Evolutionary conservation across 2,329 filamentous ascomycete genomes (phyloP).

Genomic region (Alternaria panax): DNA sequence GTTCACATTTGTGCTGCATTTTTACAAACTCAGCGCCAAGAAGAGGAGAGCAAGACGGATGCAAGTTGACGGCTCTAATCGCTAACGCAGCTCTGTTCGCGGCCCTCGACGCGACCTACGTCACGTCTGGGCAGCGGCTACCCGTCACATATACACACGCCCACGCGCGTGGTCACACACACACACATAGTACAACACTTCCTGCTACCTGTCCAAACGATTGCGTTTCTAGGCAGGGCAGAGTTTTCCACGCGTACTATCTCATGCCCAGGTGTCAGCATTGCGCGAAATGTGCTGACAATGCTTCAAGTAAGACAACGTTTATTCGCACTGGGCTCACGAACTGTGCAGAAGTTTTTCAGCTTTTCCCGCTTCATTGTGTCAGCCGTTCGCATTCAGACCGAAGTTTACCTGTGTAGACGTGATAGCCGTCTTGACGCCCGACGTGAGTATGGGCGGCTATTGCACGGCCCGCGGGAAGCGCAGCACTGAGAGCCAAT

Average conservation of each 20-base stretch:
- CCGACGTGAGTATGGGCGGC: constrained; percentile 15
- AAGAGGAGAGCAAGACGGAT: neutral
- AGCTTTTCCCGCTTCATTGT: no score
- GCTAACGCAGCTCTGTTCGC: neutral
- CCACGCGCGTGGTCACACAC: neutral
- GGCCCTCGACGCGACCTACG: constrained; percentile 7
- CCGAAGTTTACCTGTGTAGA: neutral
- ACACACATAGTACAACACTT: neutral
- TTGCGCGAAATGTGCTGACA: neutral
- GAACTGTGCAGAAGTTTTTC: neutral
- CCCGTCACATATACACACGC: neutral
- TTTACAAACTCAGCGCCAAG: neutral
- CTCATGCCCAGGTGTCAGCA: neutral
- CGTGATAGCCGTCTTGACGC: constrained; percentile 4
- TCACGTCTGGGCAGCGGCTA: constrained; percentile 10
- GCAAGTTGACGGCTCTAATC: no score
- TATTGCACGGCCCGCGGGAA: constrained; percentile 21
- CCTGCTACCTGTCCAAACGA: neutral
- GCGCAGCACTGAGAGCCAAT: constrained; percentile 26
- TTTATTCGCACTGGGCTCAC: neutral
- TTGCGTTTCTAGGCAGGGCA: neutral
- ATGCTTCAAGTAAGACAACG: neutral
- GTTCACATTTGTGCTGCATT: neutral
- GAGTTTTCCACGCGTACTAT: neutral
- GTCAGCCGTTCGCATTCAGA: neutral